Base-by-base conservation (phyloP, 768 basidiomycete species). In the Boletus sp. region DNA sequence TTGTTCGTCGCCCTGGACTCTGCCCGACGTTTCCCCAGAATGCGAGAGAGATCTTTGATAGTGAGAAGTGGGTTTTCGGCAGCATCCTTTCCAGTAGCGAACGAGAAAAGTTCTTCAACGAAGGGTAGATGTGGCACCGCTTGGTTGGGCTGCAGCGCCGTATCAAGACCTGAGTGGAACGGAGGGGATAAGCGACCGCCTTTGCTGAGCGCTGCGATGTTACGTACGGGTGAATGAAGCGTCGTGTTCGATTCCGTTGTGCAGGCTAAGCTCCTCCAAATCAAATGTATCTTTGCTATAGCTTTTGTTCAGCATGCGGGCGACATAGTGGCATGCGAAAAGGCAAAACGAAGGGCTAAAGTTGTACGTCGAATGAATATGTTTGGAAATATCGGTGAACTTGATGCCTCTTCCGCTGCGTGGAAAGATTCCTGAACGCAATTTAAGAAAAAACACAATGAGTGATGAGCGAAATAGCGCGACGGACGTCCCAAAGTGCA, bases 381-480 rank as follows among this genome's bases (percentile, higher is more conserved):
- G 71, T 6, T 50, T 40, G 5, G 60, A 64, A 20, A 79, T 52
- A 28, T 80, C 72, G 14, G 62, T 63, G 62, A 91, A 92, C 11
- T 77, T 76, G 69, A 93, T 85, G 58, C 83, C 83, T 50, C 71
- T 83, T 18, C 91, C 91, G 77, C 83, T 79, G 42, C 75, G 86
- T 0, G 91, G 67, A 47, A 83, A 54, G 36, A 83, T 76, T 3
- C 73, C 74, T 75, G 45, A 12, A 36, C 1, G 2, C 29, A 10
- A 40, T 10, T n/a, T 24, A 24, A 45, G n/a, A 42, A 44, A 18
- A 20, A 11, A 14, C n/a, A 30, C 17, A 35, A 17, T 20, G 20
- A 40, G 7, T 3, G 30, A 30, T 37, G 44, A 28, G 29, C 18
- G 1, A 9, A 7, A 40, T 42, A 17, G 15, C 9, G 3, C 17